Percentiles rank a stretch among this genome's conserved stretches.
These are phyloP conservation scores for Macrotyloma uniflorum DNA, from an alignment of 306 rosid genomes.

Conservation along the genomic window DNA sequence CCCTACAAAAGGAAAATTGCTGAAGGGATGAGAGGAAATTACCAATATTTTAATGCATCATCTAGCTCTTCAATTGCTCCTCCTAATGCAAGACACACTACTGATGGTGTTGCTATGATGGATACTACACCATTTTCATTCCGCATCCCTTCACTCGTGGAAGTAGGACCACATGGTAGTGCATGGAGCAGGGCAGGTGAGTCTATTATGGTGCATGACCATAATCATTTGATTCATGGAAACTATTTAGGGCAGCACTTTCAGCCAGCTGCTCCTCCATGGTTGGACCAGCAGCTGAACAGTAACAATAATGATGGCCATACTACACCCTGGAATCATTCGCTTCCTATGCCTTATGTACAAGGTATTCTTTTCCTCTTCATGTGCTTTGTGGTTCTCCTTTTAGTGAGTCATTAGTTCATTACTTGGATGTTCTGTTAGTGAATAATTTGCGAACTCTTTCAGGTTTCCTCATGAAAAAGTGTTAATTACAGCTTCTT, in stretches of 20 bases:
- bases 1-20: slow-evolving; percentile 79
- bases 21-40: slow-evolving; percentile 67
- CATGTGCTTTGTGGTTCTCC: slow-evolving; percentile 20
- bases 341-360: slow-evolving; percentile 62
- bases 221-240: slow-evolving; percentile 65
- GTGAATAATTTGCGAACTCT: not conserved
- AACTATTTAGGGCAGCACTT: slow-evolving; percentile 78
- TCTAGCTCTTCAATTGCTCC: slow-evolving; percentile 69
- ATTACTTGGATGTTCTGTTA: slow-evolving; percentile 7
- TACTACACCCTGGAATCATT: slow-evolving; percentile 72
- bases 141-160: slow-evolving; percentile 59
- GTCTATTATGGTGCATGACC: slow-evolving; percentile 63
- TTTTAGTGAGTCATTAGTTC: slow-evolving; percentile 3
- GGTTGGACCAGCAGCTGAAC: slow-evolving; percentile 78
- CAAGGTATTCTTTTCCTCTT: slow-evolving; percentile 52
- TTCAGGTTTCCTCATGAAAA: slow-evolving; percentile 26
- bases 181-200: slow-evolving; percentile 64
- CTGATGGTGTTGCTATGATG: slow-evolving; percentile 67
- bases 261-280: slow-evolving; percentile 69
- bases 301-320: slow-evolving; percentile 59
- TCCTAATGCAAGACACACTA: slow-evolving; percentile 58
- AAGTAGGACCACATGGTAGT: slow-evolving; percentile 60
- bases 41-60: slow-evolving; percentile 61
- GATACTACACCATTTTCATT: slow-evolving; percentile 58
- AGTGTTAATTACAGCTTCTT: slow-evolving; percentile 23